These are phyloP conservation scores for Tulasnella sp. DNA, from an alignment of 768 basidiomycete genomes.

Conservation along the genomic window DNA sequence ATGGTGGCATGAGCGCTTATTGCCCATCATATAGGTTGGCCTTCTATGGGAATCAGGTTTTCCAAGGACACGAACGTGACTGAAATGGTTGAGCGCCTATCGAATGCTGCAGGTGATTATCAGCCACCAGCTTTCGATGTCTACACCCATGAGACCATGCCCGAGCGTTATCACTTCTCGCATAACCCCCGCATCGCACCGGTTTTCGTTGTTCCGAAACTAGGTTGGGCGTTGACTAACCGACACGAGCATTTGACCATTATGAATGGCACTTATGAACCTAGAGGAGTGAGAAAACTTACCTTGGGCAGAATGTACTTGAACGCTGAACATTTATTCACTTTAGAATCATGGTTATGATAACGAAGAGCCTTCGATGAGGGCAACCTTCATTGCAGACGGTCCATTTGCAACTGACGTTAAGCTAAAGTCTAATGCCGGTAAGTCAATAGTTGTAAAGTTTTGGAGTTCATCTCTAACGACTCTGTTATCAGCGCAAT, in stretches of 20 bases:
- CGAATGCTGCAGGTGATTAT: constrained; percentile 34
- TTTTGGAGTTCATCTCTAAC: neutral
- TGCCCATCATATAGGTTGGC: constrained; percentile 47
- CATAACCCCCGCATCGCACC: constrained; percentile 70
- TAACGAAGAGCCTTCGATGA: constrained; percentile 63
- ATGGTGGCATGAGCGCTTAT: neutral
- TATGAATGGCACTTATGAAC: constrained; percentile 35
- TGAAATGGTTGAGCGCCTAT: constrained; percentile 38
- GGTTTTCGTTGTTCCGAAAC: constrained; percentile 67
- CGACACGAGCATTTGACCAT: constrained; percentile 36
- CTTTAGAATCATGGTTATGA: constrained; percentile 82
- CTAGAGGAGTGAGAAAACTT: constrained; percentile 51
- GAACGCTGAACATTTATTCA: neutral
- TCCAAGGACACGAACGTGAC: constrained; percentile 40
- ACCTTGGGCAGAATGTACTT: neutral
- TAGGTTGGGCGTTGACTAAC: constrained; percentile 69
- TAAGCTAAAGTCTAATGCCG: constrained; percentile 36
- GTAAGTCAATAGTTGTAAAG: no score
- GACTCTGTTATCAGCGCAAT: no score
- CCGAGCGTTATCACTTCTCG: constrained; percentile 62
- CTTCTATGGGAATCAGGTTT: constrained; percentile 77
- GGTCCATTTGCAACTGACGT: constrained; percentile 59
- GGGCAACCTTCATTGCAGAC: constrained; percentile 82
- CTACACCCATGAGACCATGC: constrained; percentile 67
- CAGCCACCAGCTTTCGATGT: constrained; percentile 62